Evolutionary conservation across 2,329 filamentous ascomycete genomes (phyloP).

Genomic region (Proliferodiscus dingleyae): DNA sequence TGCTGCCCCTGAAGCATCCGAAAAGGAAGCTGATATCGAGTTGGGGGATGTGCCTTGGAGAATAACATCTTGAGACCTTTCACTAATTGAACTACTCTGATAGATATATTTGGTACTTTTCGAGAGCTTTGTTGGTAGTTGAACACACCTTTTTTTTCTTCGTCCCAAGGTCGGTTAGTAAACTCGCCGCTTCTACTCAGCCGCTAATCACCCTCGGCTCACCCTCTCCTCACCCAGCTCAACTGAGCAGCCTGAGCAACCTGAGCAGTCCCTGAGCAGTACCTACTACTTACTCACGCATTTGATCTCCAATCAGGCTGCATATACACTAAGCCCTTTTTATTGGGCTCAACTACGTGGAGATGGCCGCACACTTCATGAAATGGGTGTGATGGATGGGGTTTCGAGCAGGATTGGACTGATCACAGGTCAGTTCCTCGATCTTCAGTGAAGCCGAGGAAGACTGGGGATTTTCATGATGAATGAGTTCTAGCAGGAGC

Average conservation of each 20-base stretch:
- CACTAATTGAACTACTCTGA: no score
- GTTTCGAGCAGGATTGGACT: constrained; percentile 20
- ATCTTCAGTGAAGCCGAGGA: constrained; percentile 19
- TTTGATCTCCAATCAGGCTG: no score
- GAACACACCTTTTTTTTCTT: not conserved
- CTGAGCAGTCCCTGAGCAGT: constrained; percentile 7
- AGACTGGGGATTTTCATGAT: constrained; percentile 17
- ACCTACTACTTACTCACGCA: constrained; percentile 7
- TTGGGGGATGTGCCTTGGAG: no score
- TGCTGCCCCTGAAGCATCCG: no score
- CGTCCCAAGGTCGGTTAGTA: not conserved
- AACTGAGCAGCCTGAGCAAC: constrained; percentile 5
- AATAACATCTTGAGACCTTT: no score
- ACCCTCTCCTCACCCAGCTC: constrained; percentile 9
- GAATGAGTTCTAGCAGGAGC: constrained; percentile 10
- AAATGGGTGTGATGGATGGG: constrained; percentile 14
- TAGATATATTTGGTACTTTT: no score
- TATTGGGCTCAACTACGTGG: constrained; percentile 15
- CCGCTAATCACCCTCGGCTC: constrained; percentile 6
- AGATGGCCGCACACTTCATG: constrained; percentile 14
- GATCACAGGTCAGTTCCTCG: constrained; percentile 20
- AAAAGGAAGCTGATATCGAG: no score
- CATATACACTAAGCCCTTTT: no score
- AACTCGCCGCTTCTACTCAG: constrained; percentile 1
- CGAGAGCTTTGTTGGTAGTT: not conserved